These are phyloP conservation scores for Golubevia sp. DNA, from an alignment of 1,284 basidiomycete species.

Conservation along the genomic window DNA sequence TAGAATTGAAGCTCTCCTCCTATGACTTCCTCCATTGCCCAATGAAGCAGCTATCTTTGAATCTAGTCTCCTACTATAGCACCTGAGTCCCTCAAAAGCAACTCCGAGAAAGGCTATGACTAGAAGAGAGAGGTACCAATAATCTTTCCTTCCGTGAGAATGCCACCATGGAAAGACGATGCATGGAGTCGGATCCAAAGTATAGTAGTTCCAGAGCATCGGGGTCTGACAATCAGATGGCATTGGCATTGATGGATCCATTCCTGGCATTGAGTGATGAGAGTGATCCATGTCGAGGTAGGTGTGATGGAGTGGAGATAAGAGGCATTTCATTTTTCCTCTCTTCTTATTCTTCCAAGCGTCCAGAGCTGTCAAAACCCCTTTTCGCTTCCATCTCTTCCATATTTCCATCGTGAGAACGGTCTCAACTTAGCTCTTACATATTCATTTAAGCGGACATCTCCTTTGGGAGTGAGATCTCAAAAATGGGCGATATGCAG, in stretches of 20 bases:
- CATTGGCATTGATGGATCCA: background rate
- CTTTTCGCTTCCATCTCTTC: too few relatives aligned
- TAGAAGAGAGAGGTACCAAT: background rate
- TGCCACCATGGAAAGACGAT: background rate
- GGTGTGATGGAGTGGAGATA: too few relatives aligned
- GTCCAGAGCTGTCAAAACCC: too few relatives aligned
- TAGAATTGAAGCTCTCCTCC: background rate
- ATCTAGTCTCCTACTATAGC: background rate
- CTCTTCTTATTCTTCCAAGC: too few relatives aligned
- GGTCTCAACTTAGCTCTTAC: too few relatives aligned
- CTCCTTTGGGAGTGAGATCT: too few relatives aligned
- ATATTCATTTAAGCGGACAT: too few relatives aligned
- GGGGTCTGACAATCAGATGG: background rate
- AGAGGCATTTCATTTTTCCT: too few relatives aligned
- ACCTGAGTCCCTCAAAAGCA: background rate
- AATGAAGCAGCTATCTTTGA: background rate
- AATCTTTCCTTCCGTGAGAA: background rate
- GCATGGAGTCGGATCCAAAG: background rate
- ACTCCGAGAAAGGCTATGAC: background rate
- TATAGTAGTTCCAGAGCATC: background rate
- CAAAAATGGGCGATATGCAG: too few relatives aligned
- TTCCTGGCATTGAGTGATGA: background rate
- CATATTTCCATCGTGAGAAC: too few relatives aligned
- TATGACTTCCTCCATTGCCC: background rate
- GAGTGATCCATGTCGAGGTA: too few relatives aligned